Base-by-base conservation (phyloP, 2,329 filamentous ascomycete genomes). In the Monosporascus cannonballus region DNA sequence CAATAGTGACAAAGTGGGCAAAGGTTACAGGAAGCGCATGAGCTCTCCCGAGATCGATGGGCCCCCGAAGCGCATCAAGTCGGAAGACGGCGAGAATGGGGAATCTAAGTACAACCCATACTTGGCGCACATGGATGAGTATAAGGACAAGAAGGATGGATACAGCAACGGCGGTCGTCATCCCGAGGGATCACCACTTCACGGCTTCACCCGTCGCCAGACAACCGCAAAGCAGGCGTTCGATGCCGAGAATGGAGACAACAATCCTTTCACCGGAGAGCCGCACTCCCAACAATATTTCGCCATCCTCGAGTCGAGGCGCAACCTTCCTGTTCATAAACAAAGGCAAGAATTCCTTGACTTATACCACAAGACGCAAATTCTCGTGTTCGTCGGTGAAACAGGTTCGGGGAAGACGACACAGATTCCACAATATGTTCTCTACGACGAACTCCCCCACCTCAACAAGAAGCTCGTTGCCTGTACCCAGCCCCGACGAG, bases 351-450 rank as follows among this genome's bases (percentile, higher is more conserved):
- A 99, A 69, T 99, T 99, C 68, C 80, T 99, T 55, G 77, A 92
- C 67, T 83, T 96, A 66, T 99, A 95, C 74, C 95, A 99, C 65
- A 84, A 87, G 64, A 90, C 86, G 24, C 94, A 99, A 73, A 96
- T 99, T 61, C 84, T 99, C 56, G 94, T 99, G 64, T 96, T 99
- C 66, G 94, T 99, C 59, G 94, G 94, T 76, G 94, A 99, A 78
- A 99, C 94, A 8, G 94, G 95, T 83, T 99, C 94, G 60, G 94
- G 94, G 76, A 99, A 99, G 77, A 99, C 94, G 4, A 99, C 94
- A 0, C 94, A 99, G 77, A 97, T 99, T 56, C 94, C 94, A 2
- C 94, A 99, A 71, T 99, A 96, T 70, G 93, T 99, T 60, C 84
- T 99, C 41, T 97, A 88, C 78, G 94, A 99, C 73, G 94, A 99